phyloP scores from a whole-genome alignment of 345 rosid genomes.

The Triadica sebifera region DNA sequence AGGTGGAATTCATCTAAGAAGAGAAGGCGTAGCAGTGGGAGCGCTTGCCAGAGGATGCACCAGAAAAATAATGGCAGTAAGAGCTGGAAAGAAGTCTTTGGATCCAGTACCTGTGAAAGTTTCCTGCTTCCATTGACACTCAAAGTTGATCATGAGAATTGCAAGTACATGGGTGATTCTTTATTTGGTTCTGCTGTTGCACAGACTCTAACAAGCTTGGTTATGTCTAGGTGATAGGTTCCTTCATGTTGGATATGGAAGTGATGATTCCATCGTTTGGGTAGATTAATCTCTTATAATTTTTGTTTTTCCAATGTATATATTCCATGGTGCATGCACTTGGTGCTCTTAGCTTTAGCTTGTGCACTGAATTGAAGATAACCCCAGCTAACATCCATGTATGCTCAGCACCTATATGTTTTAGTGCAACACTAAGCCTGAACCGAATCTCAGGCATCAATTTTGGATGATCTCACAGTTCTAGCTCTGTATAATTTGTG shows the following conservation, averaged over 20 bases:
- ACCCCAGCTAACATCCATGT: slow-evolving; percentile 26
- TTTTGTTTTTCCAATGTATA: slow-evolving; percentile 11
- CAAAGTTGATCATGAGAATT: slow-evolving; percentile 60
- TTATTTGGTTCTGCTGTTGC: slow-evolving; percentile 46
- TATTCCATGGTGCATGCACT: slow-evolving; percentile 21
- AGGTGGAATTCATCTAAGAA: slow-evolving; percentile 65
- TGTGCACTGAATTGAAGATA: background rate
- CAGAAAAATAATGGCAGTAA: background rate
- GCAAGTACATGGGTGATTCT: slow-evolving; percentile 54
- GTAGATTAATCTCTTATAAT: slow-evolving; percentile 5
- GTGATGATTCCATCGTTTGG: background rate
- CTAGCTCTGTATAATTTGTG: slow-evolving; percentile 20
- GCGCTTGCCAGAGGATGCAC: slow-evolving; percentile 32
- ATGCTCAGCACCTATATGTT: slow-evolving; percentile 27
- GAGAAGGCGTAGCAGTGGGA: slow-evolving; percentile 43
- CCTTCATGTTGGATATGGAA: slow-evolving; percentile 16
- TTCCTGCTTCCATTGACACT: slow-evolving; percentile 32
- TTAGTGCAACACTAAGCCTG: slow-evolving; percentile 28
- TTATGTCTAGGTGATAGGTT: slow-evolving; percentile 60
- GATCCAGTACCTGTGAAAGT: slow-evolving; percentile 20
- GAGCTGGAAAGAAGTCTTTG: slow-evolving; percentile 9
- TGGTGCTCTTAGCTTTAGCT: slow-evolving; percentile 5
- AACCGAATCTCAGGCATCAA: slow-evolving; percentile 29
- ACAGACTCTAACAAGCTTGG: slow-evolving; percentile 52
- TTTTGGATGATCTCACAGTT: slow-evolving; percentile 45